A percentile compares a stretch with the other conserved stretches of the same genome.
Conservation (phyloP, 2,329 filamentous ascomycete genomes). For the Fusarium siculi region DNA sequence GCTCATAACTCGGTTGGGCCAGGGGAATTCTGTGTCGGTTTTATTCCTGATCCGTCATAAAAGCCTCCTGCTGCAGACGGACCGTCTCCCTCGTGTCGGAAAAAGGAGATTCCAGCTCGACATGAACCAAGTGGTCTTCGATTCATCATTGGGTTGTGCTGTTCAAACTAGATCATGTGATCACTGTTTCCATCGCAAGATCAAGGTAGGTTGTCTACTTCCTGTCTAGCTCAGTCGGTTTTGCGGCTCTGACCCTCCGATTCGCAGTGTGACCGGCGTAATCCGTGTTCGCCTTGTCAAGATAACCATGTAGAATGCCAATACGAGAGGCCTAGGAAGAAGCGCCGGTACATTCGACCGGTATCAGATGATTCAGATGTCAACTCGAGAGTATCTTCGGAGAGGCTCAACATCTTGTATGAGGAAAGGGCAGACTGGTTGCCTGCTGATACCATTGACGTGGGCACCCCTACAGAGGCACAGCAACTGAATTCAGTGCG, state of each 20-base stretch:
- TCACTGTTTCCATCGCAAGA: neutral
- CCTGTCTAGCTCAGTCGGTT: neutral
- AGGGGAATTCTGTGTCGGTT: neutral
- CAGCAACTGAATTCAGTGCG: rapidly evolving
- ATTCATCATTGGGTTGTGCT: neutral
- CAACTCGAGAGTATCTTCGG: neutral
- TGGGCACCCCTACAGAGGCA: too few species aligned
- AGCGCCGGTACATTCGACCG: neutral
- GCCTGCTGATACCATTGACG: neutral
- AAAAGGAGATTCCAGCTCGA: neutral
- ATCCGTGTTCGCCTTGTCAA: neutral
- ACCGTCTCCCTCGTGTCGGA: neutral
- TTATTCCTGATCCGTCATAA: neutral
- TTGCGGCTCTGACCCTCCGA: neutral
- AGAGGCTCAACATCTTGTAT: neutral
- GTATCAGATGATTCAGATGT: neutral
- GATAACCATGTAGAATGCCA: neutral
- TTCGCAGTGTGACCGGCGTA: neutral
- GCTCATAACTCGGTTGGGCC: neutral
- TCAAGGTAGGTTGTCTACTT: neutral
- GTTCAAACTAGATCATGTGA: neutral
- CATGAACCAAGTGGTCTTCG: neutral
- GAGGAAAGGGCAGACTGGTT: neutral
- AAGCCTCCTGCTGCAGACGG: neutral
- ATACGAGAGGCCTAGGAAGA: neutral